phyloP scores from a whole-genome alignment of 306 rosid species.

The Rosa lucieae region DNA sequence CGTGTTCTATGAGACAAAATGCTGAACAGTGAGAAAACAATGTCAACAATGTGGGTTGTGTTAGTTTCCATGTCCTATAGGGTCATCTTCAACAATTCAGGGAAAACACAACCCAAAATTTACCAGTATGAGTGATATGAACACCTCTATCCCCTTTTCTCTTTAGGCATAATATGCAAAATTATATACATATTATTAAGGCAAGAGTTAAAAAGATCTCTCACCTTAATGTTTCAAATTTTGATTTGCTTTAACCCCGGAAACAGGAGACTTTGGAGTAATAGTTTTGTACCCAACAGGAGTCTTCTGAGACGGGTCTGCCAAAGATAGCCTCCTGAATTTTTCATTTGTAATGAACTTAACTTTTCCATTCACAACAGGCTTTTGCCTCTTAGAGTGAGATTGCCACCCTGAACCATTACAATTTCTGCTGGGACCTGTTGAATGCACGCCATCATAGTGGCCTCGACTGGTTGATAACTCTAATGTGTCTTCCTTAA shows the following conservation, averaged over 20 bases:
- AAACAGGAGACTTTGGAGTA: slow-evolving; percentile 10
- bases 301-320: no score
- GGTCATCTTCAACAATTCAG: neutral
- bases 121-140: neutral
- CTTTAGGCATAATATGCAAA: neutral
- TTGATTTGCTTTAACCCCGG: slow-evolving; percentile 21
- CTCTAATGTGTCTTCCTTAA: neutral
- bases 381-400: slow-evolving; percentile 29
- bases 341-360: slow-evolving; percentile 55
- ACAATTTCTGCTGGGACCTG: slow-evolving; percentile 15
- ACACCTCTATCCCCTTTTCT: neutral
- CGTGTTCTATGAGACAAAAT: no score
- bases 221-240: slow-evolving; percentile 39
- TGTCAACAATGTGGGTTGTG: no score
- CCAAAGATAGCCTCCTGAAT: slow-evolving; percentile 17
- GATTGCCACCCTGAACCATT: slow-evolving; percentile 1
- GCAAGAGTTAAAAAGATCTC: slow-evolving; percentile 1
- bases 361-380: slow-evolving; percentile 23
- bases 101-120: neutral
- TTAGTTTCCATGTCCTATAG: neutral
- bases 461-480: neutral
- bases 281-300: slow-evolving; percentile 5
- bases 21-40: no score
- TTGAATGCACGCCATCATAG: neutral
- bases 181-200: neutral